Conservation (phyloP, 805 yeast genomes). For the Suhomyces vadensis region DNA sequence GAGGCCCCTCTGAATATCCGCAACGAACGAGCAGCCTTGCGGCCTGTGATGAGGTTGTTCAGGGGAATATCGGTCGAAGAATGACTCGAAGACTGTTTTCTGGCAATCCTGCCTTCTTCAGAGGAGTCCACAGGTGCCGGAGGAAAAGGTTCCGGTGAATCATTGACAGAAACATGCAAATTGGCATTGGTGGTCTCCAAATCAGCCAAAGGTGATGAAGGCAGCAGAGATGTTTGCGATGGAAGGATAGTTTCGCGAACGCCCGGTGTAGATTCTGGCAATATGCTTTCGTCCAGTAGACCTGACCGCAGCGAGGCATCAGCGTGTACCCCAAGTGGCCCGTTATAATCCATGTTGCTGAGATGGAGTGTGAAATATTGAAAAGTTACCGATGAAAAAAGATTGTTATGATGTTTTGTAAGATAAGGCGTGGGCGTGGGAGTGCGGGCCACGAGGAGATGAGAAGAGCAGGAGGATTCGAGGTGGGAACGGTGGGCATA, state of each 20-base stretch:
- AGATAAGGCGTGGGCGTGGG: constrained; percentile 1
- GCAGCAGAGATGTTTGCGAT: neutral
- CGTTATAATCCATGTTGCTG: constrained; percentile 1
- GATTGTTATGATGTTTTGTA: neutral
- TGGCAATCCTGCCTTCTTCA: too few species aligned
- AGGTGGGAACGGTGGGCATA: neutral
- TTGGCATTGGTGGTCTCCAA: neutral
- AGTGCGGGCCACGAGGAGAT: constrained; percentile 4
- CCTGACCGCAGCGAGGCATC: too few species aligned
- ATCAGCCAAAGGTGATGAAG: neutral
- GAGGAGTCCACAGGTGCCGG: too few species aligned
- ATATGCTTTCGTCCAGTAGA: too few species aligned
- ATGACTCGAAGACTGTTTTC: constrained; percentile 5
- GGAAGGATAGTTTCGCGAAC: neutral
- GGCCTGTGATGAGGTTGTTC: constrained; percentile 40
- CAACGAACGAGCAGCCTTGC: constrained; percentile 60
- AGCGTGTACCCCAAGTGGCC: neutral
- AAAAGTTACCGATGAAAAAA: neutral
- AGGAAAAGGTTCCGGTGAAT: neutral
- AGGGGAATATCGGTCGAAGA: constrained; percentile 6
- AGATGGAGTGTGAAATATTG: neutral
- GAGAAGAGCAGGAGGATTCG: neutral
- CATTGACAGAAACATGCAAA: neutral
- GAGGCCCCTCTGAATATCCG: constrained; percentile 49
- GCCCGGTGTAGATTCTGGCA: too few species aligned